Evolutionary conservation across 2,329 filamentous ascomycete genomes (phyloP).

Genomic region (Whalleya microplaca): DNA sequence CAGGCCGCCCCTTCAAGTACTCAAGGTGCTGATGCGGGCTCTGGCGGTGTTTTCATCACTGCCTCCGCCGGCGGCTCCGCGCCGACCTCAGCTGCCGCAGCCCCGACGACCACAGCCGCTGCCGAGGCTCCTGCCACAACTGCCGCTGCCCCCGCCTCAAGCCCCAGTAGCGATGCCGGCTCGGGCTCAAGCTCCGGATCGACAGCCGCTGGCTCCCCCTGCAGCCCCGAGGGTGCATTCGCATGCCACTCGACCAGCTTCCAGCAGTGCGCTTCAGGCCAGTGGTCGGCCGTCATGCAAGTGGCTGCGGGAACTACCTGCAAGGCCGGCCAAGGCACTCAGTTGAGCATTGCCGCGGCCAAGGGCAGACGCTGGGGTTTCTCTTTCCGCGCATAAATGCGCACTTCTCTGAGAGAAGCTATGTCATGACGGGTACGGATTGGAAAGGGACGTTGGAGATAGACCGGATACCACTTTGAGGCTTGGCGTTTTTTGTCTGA

Average conservation of each 20-base stretch:
- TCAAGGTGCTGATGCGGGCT: slow-evolving; percentile 18
- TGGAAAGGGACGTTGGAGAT: not conserved
- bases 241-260: slow-evolving; percentile 57
- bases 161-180: slow-evolving; percentile 27
- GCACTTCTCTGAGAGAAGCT: not conserved
- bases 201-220: slow-evolving; percentile 39
- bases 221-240: slow-evolving; percentile 53
- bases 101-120: slow-evolving; percentile 17
- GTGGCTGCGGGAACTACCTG: slow-evolving; percentile 54
- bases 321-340: slow-evolving; percentile 43
- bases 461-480: not conserved
- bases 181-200: slow-evolving; percentile 22
- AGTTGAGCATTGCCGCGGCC: slow-evolving; percentile 42
- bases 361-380: slow-evolving; percentile 26
- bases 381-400: slow-evolving; percentile 34
- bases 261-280: slow-evolving; percentile 59
- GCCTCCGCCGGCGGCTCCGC: slow-evolving; percentile 32
- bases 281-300: slow-evolving; percentile 49
- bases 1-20: slow-evolving; percentile 8
- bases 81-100: slow-evolving; percentile 8
- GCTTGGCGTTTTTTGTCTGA: not conserved
- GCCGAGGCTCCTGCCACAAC: slow-evolving; percentile 24
- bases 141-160: slow-evolving; percentile 19
- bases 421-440: not conserved
- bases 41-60: slow-evolving; percentile 41